Base-by-base conservation (phyloP, 306 rosid genomes). In the Morella rubra region DNA sequence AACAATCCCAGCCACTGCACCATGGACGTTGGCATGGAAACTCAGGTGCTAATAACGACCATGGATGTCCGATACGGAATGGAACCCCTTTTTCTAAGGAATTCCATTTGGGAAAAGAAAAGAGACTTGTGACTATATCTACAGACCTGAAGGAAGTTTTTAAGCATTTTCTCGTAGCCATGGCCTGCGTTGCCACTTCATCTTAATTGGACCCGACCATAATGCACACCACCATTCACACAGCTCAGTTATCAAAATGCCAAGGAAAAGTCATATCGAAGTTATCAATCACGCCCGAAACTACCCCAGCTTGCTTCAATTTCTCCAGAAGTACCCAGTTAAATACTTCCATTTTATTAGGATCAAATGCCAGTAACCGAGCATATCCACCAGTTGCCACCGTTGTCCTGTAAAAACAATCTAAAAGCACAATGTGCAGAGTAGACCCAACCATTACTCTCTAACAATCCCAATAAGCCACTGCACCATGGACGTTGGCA, bases 401-500 rank as follows among this genome's bases (percentile, higher is more conserved):
- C 2, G 98, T 93, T 77, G 89, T 86, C 32, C 98, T 79, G 80
- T 86, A 93, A 56, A 77, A 82, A 91, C 82, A 91, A 70, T 56
- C 80, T 79, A 74, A 93, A 93, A 7, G 98, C 80, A 78, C 98
- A 93, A 51, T 93, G 98, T 0, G 96, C 60, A 5, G 98, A 93
- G 85, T 93, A 93, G 7, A 93, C 97, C 98, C 98, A 93, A n/a
- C 98, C 98, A 82, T 93, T 93, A 67, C 98, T 93, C 87, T 93
- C 97, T 79, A 93, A 61, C 78, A 72, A 52, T 13, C 96, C 97
- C 85, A 93, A 78, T 3, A 96, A 86, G 58, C 98, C 98, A 76
- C 81, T 73, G 80, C 98, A 93, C 98, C 98, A 93, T 19, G 92
- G 96, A 62, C 81, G 79, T 66, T 46, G 84, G 82, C 98, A 93